Conservation (phyloP, 2,329 filamentous ascomycete genomes). For the Phialophora chinensis region DNA sequence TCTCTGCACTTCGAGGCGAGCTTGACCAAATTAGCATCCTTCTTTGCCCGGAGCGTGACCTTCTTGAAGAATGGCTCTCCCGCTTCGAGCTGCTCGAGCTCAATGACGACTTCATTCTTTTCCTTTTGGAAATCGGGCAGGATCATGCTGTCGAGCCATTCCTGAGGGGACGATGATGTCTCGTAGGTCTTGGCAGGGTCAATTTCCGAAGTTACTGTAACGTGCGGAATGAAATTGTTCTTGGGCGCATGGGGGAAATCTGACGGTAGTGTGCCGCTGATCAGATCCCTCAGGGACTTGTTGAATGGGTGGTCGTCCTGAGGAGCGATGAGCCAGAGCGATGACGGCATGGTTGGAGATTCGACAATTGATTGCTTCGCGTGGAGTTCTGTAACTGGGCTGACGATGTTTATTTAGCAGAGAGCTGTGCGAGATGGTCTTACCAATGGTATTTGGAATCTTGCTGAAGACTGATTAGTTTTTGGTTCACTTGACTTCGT, state of each 20-base stretch:
- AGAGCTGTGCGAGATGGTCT: neutral
- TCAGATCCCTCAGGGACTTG: conserved; percentile 29
- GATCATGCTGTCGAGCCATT: conserved; percentile 28
- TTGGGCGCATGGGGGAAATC: conserved; percentile 25
- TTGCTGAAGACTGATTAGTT: neutral
- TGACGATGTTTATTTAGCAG: neutral
- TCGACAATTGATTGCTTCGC: neutral
- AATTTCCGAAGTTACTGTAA: conserved; percentile 28
- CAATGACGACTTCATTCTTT: conserved; percentile 24
- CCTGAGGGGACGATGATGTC: conserved; percentile 18
- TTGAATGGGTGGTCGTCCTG: conserved; percentile 30
- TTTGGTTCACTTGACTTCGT: neutral
- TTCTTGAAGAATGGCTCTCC: conserved; percentile 34
- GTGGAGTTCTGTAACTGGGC: neutral
- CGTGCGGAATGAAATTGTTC: conserved; percentile 27
- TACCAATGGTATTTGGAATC: neutral
- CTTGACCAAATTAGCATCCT: conserved; percentile 31
- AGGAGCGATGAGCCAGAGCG: conserved; percentile 31
- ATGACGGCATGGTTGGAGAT: conserved; percentile 15
- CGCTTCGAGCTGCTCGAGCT: conserved; percentile 31
- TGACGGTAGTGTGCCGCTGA: conserved; percentile 27
- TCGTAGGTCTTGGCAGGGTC: conserved; percentile 26
- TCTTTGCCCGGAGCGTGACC: conserved; percentile 24
- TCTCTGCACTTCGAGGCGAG: conserved; percentile 24
- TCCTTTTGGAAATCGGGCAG: conserved; percentile 30